A percentile compares a stretch with the other conserved stretches of the same genome.
phyloP scores from a whole-genome alignment of 1,284 basidiomycete species.

The Stygiomarasmius scandens region DNA sequence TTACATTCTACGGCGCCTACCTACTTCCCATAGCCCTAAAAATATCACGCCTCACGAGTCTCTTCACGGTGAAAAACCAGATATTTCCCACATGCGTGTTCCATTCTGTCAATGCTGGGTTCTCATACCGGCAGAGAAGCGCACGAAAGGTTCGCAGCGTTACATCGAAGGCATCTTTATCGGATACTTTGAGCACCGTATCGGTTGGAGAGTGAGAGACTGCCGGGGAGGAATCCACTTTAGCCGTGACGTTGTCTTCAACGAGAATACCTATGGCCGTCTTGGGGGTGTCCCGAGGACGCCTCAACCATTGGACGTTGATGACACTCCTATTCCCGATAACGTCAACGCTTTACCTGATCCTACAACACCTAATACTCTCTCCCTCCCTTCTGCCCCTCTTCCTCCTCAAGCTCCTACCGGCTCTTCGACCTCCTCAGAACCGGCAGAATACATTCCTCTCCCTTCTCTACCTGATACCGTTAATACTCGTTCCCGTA shows the following conservation, averaged over 20 bases:
- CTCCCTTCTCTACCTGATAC: too few relatives aligned
- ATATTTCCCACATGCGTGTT: slow-evolving; percentile 28
- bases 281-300: not conserved
- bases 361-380: not conserved
- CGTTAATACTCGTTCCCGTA: too few relatives aligned
- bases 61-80: slow-evolving; percentile 24
- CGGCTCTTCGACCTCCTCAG: too few relatives aligned
- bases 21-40: slow-evolving; percentile 9
- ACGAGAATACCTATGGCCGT: slow-evolving; percentile 4
- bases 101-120: slow-evolving; percentile 29
- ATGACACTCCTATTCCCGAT: not conserved
- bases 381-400: too few relatives aligned
- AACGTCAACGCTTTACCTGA: not conserved
- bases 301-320: not conserved
- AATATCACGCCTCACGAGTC: slow-evolving; percentile 28
- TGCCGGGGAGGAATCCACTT: not conserved
- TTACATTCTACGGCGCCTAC: slow-evolving; percentile 25
- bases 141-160: slow-evolving; percentile 19
- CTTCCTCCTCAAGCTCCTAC: not conserved
- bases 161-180: slow-evolving; percentile 7
- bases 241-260: slow-evolving; percentile 7
- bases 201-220: slow-evolving; percentile 11
- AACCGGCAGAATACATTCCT: too few relatives aligned
- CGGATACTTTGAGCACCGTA: slow-evolving; percentile 9
- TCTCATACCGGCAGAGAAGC: slow-evolving; percentile 21